phyloP scores from a whole-genome alignment of 352 stramenopile genomes.

The Phytopythium chamaehyphon region DNA sequence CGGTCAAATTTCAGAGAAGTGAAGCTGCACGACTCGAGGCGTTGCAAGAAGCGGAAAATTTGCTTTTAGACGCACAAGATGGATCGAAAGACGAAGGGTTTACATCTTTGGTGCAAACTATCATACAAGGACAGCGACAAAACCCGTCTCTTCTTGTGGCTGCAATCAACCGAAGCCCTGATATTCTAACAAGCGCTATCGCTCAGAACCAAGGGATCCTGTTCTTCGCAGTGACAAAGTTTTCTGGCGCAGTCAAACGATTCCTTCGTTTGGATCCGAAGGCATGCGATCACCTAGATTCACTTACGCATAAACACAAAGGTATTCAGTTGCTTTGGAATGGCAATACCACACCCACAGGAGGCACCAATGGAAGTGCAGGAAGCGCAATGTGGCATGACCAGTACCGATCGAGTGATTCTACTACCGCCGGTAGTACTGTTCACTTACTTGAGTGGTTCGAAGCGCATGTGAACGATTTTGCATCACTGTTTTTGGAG shows the following conservation, averaged over 20 bases:
- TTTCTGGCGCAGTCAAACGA: conserved; percentile 50
- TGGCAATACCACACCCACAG: conserved; percentile 1
- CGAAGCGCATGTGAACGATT: conserved; percentile 39
- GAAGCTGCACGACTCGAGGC: conserved; percentile 20
- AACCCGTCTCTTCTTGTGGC: conserved; percentile 55
- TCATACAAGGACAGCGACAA: conserved; percentile 52
- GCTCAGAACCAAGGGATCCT: conserved; percentile 64
- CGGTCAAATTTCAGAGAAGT: conserved; percentile 40
- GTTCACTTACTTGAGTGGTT: conserved; percentile 59
- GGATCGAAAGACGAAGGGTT: conserved; percentile 16
- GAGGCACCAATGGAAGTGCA: neutral
- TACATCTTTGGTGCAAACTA: conserved; percentile 28
- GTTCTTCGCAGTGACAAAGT: conserved; percentile 68
- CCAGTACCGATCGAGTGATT: conserved; percentile 2
- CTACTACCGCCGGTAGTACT: neutral
- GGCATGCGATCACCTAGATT: conserved; percentile 49
- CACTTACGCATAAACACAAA: conserved; percentile 38
- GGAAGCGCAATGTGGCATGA: neutral
- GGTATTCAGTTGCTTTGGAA: conserved; percentile 66
- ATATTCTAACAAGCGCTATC: conserved; percentile 61
- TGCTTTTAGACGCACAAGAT: conserved; percentile 11
- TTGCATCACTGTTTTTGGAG: conserved; percentile 47
- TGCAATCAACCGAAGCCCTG: conserved; percentile 55
- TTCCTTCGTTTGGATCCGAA: conserved; percentile 64
- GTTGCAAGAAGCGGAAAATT: conserved; percentile 14